Base-by-base conservation (phyloP, 805 yeast species). In the Maudiozyma serrabonitensis region DNA sequence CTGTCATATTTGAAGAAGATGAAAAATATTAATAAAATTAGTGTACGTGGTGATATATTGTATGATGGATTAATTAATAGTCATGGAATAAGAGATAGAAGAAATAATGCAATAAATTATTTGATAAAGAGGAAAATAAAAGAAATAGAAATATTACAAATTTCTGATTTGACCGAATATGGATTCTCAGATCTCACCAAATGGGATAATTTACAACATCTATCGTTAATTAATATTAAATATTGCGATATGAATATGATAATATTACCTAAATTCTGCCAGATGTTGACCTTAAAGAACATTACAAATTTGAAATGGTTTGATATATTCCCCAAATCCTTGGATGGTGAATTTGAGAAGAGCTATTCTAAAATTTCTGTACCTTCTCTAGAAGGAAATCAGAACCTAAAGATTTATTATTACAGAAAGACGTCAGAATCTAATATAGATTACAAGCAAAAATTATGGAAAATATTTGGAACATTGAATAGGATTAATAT, bases 61-160 rank as follows among this genome's bases (percentile, higher is more conserved):
- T 63, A 55, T 47, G 63, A 58, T 37, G 43, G 56, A 7, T 19
- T 63, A 39, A 54, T 63, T 4, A 65, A 65, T 48, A 52, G 56
- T 12, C 67, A 63, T 41, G 68, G 69, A 11, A 51, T 56, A 4
- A 53, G 66, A 39, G 65, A 62, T 43, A 57, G 61, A 40, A 61
- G 66, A 4, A 66, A 65, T 3, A 56, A 54, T 28, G 55, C 61
- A 2, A 58, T 65, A 3, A 59, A 52, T 31, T 61, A 59, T 40
- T 25, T 56, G 6, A 56, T 58, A 8, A 58, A 56, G 47, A 55
- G 55, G 38, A 52, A 59, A 41, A 55, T 61, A 2, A 28, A 45
- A 26, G 47, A 43, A 13, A 44, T 65, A 9, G 52, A 50, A 42
- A 28, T 63, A 2, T 42, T 48, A 35, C 55, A 54, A 49, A 25